phyloP scores from a whole-genome alignment of 352 stramenopile genomes.

The Pythium phragmitis region DNA sequence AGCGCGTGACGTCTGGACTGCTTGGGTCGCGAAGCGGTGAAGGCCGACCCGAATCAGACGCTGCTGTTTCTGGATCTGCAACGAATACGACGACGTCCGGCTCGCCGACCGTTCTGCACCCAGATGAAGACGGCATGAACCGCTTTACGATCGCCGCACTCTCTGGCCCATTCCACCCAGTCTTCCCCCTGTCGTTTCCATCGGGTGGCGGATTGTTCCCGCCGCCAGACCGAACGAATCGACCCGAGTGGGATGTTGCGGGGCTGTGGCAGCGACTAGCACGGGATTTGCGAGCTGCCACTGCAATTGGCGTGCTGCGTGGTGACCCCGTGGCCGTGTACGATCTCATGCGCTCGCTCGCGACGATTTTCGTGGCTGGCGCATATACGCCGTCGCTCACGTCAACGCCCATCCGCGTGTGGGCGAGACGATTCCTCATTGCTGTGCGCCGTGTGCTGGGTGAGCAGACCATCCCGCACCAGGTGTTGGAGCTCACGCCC shows the following conservation, averaged over 20 bases:
- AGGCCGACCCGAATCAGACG: neutral
- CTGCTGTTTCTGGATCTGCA: neutral
- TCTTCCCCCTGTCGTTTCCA: constrained; percentile 28
- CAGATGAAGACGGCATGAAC: constrained; percentile 9
- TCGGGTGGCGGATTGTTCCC: constrained; percentile 7
- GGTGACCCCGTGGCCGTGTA: constrained; percentile 27
- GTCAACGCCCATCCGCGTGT: constrained; percentile 28
- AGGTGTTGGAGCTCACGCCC: constrained; percentile 19
- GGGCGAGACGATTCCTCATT: constrained; percentile 27
- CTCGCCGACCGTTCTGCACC: constrained; percentile 17
- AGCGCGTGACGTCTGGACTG: constrained; percentile 25
- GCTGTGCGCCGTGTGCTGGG: constrained; percentile 22
- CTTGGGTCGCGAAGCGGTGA: constrained; percentile 21
- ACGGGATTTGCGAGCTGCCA: constrained; percentile 18
- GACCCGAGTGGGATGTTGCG: constrained; percentile 28
- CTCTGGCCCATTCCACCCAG: constrained; percentile 15
- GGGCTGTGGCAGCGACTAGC: constrained; percentile 25
- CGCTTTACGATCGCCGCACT: constrained; percentile 16
- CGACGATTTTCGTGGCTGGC: constrained; percentile 27
- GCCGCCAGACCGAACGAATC: constrained; percentile 1
- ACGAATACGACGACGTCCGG: neutral
- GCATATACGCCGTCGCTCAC: constrained; percentile 29
- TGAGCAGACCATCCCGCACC: constrained; percentile 16
- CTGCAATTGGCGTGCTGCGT: constrained; percentile 27
- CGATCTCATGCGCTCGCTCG: constrained; percentile 25